Evolutionary conservation across 1,284 basidiomycete genomes (phyloP).

Genomic region (Cystobasidiaceae sp.): DNA sequence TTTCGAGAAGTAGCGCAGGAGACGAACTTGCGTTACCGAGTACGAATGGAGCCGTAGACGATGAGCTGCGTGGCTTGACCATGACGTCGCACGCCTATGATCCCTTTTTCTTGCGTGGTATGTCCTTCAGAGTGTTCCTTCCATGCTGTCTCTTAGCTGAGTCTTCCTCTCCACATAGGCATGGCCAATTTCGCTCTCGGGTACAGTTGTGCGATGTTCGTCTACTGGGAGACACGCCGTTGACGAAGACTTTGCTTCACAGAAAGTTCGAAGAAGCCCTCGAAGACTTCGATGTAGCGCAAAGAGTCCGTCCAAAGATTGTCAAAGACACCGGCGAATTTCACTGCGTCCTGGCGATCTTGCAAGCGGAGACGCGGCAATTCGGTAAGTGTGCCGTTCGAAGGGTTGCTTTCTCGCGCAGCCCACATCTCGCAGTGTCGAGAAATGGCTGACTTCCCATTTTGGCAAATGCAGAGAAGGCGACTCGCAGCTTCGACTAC

Average conservation of each 20-base stretch:
- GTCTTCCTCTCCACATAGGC: neutral
- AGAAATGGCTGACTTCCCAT: no score
- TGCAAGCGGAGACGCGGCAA: conserved; percentile 19
- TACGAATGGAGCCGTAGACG: neutral
- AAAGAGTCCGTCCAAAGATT: neutral
- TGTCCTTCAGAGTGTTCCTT: no score
- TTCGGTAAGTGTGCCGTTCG: conserved; percentile 1
- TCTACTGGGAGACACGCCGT: no score
- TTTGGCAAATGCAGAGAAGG: neutral
- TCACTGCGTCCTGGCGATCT: conserved; percentile 7
- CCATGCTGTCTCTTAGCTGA: neutral
- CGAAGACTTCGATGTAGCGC: conserved; percentile 14
- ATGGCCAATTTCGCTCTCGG: conserved; percentile 19
- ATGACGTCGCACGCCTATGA: conserved; percentile 13
- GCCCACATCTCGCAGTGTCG: no score
- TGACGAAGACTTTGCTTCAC: no score
- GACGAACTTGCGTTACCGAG: conserved; percentile 1
- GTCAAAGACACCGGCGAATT: conserved; percentile 29
- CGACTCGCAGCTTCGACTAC: conserved; percentile 9
- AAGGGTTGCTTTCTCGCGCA: neutral
- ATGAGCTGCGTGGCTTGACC: neutral
- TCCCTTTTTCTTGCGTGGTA: conserved; percentile 27
- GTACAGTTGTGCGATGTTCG: no score
- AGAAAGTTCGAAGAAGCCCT: conserved; percentile 22
- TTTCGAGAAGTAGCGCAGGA: neutral